Evolutionary conservation across 78 protist genomes (phyloP), one percentile per base, ranked within the genome.

Genomic region (Dictyostelium brefeldianum): DNA sequence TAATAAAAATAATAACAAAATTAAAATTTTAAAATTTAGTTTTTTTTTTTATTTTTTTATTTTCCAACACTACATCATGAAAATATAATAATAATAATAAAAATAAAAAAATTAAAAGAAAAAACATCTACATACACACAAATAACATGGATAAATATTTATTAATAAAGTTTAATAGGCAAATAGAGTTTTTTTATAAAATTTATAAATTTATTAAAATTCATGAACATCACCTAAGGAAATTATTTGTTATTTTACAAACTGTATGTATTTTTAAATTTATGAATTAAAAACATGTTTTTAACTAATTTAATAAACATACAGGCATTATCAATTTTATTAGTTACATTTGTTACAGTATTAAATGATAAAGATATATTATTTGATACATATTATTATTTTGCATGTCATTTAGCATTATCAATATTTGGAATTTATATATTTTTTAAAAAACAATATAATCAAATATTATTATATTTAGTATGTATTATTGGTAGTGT

Each of bases 381-480:
- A 67, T 67, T 67, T 17, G 75, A 67, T 31, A 27, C 75, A 5
- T 67, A 47, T 43, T 67, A 67, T 67, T 67, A 67, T 67, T 67
- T 67, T 67, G 20, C 75, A 5, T 27, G 15, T 31, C 75, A 67
- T 67, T 31, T 67, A 31, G 17, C 31, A 25, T 67, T 67, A 67
- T 67, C 75, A 12, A 6, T 67, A 67, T 67, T 67, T 25, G 75
- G 75, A 12, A 67, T 67, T 5, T 67, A 29, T 67, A 41, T 67
- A 15, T 31, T 67, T 31, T 67, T 67, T 67, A 67, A 31, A 67
- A 67, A 67, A 67, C 18, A 41, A 20, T 25, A 29, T 15, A 31
- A 67, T 17, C 15, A 41, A 31, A 67, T 15, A 31, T 6, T 67
- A 31, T 67, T 67, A 41, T 67, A 31, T 31, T 31, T 67, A 31